Evolutionary conservation across 352 stramenopile genomes (phyloP).

Genomic region (Thraustochytrium striatum): DNA sequence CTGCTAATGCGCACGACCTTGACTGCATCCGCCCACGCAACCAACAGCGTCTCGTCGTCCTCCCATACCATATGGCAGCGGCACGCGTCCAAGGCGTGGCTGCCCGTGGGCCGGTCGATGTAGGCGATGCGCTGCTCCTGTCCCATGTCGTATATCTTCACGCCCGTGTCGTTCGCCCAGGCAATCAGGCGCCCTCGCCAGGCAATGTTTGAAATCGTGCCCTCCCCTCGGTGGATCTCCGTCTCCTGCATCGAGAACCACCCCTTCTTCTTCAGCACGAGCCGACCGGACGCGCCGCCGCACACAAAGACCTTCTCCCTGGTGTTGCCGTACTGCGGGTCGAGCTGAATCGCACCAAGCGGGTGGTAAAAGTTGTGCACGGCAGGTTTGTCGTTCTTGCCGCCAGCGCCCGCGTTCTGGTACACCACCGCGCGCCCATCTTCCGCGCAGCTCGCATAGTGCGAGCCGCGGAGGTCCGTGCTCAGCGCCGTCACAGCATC

Average conservation of each 20-base stretch:
- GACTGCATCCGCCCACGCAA: slow-evolving; percentile 56
- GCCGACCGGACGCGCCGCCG: slow-evolving; percentile 45
- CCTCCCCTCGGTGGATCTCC: slow-evolving; percentile 56
- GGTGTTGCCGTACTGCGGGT: slow-evolving; percentile 52
- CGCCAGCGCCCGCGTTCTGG: slow-evolving; percentile 7
- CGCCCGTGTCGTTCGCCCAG: slow-evolving; percentile 56
- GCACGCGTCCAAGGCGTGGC: slow-evolving; percentile 14
- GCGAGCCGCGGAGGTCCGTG: slow-evolving; percentile 29
- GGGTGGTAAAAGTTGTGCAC: slow-evolving; percentile 23
- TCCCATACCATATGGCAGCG: slow-evolving; percentile 56
- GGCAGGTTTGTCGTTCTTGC: background rate
- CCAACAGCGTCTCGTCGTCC: slow-evolving; percentile 51
- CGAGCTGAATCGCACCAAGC: slow-evolving; percentile 46
- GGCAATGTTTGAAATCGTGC: slow-evolving; percentile 51
- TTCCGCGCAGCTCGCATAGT: slow-evolving; percentile 54
- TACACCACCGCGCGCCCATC: slow-evolving; percentile 56
- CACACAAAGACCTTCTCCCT: slow-evolving; percentile 49
- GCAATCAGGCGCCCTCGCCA: slow-evolving; percentile 56
- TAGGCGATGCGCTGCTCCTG: slow-evolving; percentile 55
- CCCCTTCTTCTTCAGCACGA: slow-evolving; percentile 56
- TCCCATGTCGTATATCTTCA: slow-evolving; percentile 59
- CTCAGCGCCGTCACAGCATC: slow-evolving; percentile 13
- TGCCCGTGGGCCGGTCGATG: slow-evolving; percentile 52
- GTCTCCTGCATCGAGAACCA: slow-evolving; percentile 53
- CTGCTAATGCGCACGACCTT: slow-evolving; percentile 48